Evolutionary conservation across 495 filamentous ascomycete genomes (phyloP), one percentile per base, ranked within the genome.

Genomic region (Halenospora varia): DNA sequence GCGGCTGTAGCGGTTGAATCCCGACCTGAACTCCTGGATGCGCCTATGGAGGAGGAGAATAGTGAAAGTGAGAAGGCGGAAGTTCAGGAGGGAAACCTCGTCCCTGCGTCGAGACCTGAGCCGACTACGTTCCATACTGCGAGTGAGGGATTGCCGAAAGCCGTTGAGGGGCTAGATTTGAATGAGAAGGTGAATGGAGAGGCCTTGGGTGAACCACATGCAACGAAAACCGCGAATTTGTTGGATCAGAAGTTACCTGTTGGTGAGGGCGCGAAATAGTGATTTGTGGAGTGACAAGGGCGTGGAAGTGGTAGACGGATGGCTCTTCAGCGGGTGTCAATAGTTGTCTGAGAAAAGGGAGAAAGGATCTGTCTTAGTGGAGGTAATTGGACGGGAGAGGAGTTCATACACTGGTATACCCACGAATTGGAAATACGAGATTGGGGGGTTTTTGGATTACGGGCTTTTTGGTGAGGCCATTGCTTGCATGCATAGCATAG

Each of bases 101-200:
- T 25, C 25, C 10, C 47, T 10, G 6, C 10, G 2, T 46, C 42
- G 6, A 22, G 58, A 11, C 62, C 62, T 8, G 60, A 57, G 26
- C 63, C 63, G 8, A 45, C 48, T 3, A 40, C 41, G 25, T 60
- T 62, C 22, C 53, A 57, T 20, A 62, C 63, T 0, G 59, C 63
- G 2, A 24, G 11, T 15, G 57, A 66, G 25, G 57, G 48, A 10
- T 19, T 66, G n/a, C 47, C 47, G n/a, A n/a, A n/a, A 9, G 8
- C 19, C 6, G 18, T 49, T 10, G 22, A 59, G 6, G 50, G 22
- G 13, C 29, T 65, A n/a, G 51, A n/a, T n/a, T 19, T 66, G 4
- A 56, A 63, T 18, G 63, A 63, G 51, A 61, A 66, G 29, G 29
- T 35, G 29, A 35, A 35, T 18, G 26, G 20, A 19, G 11, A 48